Conservation (phyloP, 495 filamentous ascomycete species). For the Xanthoparmelia taractica region DNA sequence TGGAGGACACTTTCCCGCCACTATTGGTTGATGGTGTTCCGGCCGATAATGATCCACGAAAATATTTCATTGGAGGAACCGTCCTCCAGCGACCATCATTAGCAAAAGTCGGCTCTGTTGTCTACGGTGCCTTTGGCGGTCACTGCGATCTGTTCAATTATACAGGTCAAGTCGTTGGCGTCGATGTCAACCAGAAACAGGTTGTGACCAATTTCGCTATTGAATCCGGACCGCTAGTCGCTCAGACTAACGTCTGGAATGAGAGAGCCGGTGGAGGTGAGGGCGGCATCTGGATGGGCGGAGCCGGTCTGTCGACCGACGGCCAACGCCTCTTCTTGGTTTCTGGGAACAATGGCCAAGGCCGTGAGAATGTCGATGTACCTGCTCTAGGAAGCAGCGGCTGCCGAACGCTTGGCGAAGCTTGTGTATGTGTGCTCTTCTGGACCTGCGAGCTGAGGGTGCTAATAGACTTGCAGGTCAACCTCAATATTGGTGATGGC, state of each 20-base stretch:
- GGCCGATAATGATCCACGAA: slow-evolving; percentile 30
- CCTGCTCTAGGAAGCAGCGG: slow-evolving; percentile 32
- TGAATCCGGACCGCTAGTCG: slow-evolving; percentile 17
- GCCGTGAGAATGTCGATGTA: slow-evolving; percentile 25
- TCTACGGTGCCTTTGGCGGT: slow-evolving; percentile 35
- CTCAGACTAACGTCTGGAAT: slow-evolving; percentile 14
- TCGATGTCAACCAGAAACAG: slow-evolving; percentile 29
- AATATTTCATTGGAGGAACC: slow-evolving; percentile 33
- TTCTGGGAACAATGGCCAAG: slow-evolving; percentile 38
- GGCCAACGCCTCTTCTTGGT: slow-evolving; percentile 36
- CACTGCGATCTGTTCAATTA: slow-evolving; percentile 25
- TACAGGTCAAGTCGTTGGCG: slow-evolving; percentile 25
- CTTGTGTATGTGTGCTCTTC: slow-evolving; percentile 3
- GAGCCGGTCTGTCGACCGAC: slow-evolving; percentile 37
- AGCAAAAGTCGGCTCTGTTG: slow-evolving; percentile 30
- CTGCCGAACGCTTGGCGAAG: slow-evolving; percentile 39
- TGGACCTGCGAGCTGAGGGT: not conserved
- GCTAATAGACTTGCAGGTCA: slow-evolving; percentile 24
- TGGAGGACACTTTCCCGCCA: slow-evolving; percentile 31
- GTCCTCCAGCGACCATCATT: slow-evolving; percentile 34
- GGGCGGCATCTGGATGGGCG: slow-evolving; percentile 38
- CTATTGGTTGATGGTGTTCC: slow-evolving; percentile 27
- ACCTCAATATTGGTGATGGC: slow-evolving; percentile 34
- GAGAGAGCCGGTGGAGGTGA: slow-evolving; percentile 19
- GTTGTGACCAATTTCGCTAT: slow-evolving; percentile 22